These are phyloP conservation scores for Pyrenochaeta sp. DNA, from an alignment of 2,329 filamentous ascomycete species.

Conservation along the genomic window DNA sequence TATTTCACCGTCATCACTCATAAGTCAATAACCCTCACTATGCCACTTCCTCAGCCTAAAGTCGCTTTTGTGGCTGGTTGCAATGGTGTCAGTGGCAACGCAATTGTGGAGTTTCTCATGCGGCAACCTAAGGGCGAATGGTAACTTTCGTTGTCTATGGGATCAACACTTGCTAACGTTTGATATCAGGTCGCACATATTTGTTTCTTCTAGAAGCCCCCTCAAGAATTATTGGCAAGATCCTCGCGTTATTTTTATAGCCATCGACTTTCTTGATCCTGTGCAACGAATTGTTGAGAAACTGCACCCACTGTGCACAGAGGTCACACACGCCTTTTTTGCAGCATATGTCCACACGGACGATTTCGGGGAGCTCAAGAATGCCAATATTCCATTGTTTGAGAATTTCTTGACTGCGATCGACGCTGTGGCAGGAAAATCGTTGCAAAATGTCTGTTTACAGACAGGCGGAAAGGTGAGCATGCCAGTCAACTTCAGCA, in stretches of 20 bases:
- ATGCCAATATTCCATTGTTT: not conserved
- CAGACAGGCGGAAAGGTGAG: slow-evolving; percentile 1
- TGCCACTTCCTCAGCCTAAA: not conserved
- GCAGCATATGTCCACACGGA: slow-evolving; percentile 2
- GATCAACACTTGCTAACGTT: too few species aligned
- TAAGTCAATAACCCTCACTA: not conserved
- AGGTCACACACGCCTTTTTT: slow-evolving; percentile 7
- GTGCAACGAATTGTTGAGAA: not conserved
- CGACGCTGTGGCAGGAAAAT: not conserved
- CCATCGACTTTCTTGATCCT: slow-evolving; percentile 1
- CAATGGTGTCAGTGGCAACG: slow-evolving; percentile 2
- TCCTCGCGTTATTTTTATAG: not conserved
- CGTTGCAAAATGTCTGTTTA: not conserved
- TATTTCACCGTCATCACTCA: too few species aligned
- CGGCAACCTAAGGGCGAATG: not conserved
- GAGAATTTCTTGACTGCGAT: not conserved
- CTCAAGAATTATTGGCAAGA: not conserved
- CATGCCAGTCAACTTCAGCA: not conserved
- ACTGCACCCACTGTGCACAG: not conserved
- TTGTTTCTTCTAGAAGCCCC: slow-evolving; percentile 1
- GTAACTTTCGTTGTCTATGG: not conserved
- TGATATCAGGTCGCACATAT: not conserved
- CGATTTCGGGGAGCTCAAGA: not conserved
- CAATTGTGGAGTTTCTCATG: slow-evolving; percentile 1
- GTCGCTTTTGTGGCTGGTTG: not conserved